Base-by-base conservation (phyloP, 306 rosid species). In the Quercus robur region DNA sequence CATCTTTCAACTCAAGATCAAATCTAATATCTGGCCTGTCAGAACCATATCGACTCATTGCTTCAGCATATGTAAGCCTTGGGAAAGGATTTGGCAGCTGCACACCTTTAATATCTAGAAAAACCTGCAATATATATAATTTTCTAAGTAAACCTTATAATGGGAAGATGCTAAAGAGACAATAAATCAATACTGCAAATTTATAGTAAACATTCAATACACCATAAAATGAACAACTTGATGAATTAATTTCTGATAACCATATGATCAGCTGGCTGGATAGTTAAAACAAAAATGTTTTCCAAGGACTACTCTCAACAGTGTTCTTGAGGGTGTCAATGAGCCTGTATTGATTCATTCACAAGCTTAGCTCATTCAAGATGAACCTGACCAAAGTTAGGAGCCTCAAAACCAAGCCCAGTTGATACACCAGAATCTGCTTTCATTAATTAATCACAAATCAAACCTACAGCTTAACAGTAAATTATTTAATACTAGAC, bases 31-130 rank as follows among this genome's bases (percentile, higher is more conserved):
- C 98, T 66, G 97, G 98, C 85, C 92, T 81, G 80, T 93, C 99
- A 6, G 98, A 93, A 81, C 99, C 97, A 81, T 95, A 93, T 83
- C 92, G 87, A 84, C 85, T 84, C 92, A 89, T 93, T 68, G 99
- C 98, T 82, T 93, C 99, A 77, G 98, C 90, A 82, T 95, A 95
- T n/a, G 98, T 90, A 82, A 95, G 98, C 96, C 96, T 89, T 25
- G 98, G 98, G 78, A 95, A 95, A 78, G 99, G 97, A 71, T 91
- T 86, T 30, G 99, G 97, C 58, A 95, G 84, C 79, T 90, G 85
- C 61, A 95, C 89, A 12, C 94, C 96, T 80, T 88, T 95, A 44
- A 93, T 88, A 77, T 93, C 99, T 75, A 84, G 84, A 77, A 95
- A 95, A 85, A 95, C 97, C 99, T 95, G 92, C 86, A 84, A 81